These are phyloP conservation scores for Kregervanrija fluxuum DNA, from an alignment of 805 yeast genomes.

Conservation along the genomic window DNA sequence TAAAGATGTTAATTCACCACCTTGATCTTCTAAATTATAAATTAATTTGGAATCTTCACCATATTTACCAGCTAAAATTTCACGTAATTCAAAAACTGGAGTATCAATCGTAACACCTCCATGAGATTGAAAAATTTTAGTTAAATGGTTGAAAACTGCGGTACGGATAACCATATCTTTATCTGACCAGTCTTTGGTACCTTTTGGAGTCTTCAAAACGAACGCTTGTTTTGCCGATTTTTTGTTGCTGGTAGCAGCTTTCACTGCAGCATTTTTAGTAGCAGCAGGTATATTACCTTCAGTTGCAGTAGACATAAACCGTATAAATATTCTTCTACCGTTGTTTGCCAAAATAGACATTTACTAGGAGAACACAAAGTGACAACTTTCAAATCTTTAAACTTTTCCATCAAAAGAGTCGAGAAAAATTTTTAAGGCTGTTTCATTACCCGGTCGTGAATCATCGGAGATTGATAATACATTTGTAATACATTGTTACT, in stretches of 20 bases:
- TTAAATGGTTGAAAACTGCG: constrained; percentile 69
- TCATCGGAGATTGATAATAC: too few species aligned
- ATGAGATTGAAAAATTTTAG: constrained; percentile 79
- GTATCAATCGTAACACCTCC: constrained; percentile 99
- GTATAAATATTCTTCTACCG: too few species aligned
- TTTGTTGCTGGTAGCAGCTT: background rate
- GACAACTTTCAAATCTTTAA: background rate
- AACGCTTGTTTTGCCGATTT: constrained; percentile 27
- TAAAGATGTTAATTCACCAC: constrained; percentile 93
- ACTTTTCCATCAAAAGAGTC: background rate
- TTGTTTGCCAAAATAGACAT: too few species aligned
- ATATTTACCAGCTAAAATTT: constrained; percentile 91
- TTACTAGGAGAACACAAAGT: too few species aligned
- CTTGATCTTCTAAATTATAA: constrained; percentile 95
- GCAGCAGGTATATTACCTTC: background rate
- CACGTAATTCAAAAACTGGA: constrained; percentile 94
- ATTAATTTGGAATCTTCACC: constrained; percentile 98
- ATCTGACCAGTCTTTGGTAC: constrained; percentile 98
- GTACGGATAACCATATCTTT: constrained; percentile 94
- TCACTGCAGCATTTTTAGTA: background rate
- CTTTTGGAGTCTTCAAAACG: constrained; percentile 90
- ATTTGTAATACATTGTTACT: too few species aligned
- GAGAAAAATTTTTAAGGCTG: too few species aligned
- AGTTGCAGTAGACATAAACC: constrained; percentile 1
- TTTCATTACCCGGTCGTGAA: too few species aligned